A percentile compares a stretch with the other conserved stretches of the same genome.
Conservation (phyloP, 2,329 filamentous ascomycete species). For the Erysiphe pulchra region DNA sequence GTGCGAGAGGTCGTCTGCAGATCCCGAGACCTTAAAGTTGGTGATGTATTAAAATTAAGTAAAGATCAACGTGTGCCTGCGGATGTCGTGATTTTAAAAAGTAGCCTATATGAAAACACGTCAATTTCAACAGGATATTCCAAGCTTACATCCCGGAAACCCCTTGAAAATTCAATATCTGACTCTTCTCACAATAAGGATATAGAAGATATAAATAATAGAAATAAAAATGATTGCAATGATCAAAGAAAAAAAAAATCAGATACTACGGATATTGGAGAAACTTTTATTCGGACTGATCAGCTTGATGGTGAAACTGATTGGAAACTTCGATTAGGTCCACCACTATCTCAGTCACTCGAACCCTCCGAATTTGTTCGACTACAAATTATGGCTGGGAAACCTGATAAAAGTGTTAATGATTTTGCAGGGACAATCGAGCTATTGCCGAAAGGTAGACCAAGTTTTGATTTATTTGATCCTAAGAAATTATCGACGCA, state of each 20-base stretch:
- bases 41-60: constrained; percentile 75
- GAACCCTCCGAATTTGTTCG: constrained; percentile 43
- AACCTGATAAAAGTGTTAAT: constrained; percentile 83
- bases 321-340: constrained; percentile 85
- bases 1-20: constrained; percentile 49
- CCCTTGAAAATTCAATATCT: constrained; percentile 12
- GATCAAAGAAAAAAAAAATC: constrained; percentile 9
- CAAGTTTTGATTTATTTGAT: constrained; percentile 21
- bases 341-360: constrained; percentile 61
- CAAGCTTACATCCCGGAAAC: constrained; percentile 3
- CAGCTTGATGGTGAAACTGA: constrained; percentile 95
- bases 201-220: constrained; percentile 5
- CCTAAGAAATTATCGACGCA: constrained; percentile 6
- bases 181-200: constrained; percentile 10
- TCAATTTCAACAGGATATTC: constrained; percentile 4
- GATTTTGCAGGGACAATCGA: constrained; percentile 83
- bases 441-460: constrained; percentile 29
- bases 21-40: constrained; percentile 73
- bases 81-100: constrained; percentile 82
- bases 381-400: constrained; percentile 52
- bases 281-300: constrained; percentile 93
- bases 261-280: constrained; percentile 24
- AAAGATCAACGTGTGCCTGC: constrained; percentile 88
- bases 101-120: constrained; percentile 31
- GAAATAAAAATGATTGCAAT: constrained; percentile 7